Evolutionary conservation across 106 monocot genomes (phyloP).

Genomic region (Xerophyta viscosa): DNA sequence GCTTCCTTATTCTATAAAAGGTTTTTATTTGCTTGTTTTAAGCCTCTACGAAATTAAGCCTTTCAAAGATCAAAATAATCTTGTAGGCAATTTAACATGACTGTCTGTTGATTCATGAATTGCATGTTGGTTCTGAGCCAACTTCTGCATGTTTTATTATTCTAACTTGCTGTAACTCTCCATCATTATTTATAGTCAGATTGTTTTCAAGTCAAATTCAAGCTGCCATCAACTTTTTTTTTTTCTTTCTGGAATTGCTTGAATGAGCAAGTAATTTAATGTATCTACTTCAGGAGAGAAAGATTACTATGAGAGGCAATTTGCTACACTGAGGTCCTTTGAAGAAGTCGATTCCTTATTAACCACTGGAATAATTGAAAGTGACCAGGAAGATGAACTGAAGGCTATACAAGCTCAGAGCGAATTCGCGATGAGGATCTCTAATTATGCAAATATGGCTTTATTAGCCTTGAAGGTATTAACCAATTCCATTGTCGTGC

Average conservation of each 20-base stretch:
- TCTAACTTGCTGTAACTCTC: no score
- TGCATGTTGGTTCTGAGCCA: no score
- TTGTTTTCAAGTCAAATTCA: no score
- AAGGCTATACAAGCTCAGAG: conserved; percentile 30
- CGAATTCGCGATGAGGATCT: conserved; percentile 84
- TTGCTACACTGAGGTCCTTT: conserved; percentile 74
- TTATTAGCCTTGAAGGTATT: conserved; percentile 74
- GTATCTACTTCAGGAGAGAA: conserved; percentile 46
- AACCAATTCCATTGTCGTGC: no score
- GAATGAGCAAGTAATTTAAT: not conserved
- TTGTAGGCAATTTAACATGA: no score
- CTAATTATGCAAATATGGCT: conserved; percentile 77
- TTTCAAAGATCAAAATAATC: no score
- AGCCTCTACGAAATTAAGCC: no score
- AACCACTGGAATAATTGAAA: conserved; percentile 2
- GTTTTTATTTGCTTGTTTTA: no score
- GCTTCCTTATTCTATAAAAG: no score
- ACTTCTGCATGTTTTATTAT: no score
- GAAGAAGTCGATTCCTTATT: conserved; percentile 66
- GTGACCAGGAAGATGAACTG: conserved; percentile 23
- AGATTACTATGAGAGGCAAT: conserved; percentile 85
- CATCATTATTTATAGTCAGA: no score
- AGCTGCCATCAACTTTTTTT: not conserved
- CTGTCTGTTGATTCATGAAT: no score
- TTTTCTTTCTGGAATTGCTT: not conserved